A percentile compares a stretch with the other conserved stretches of the same genome.
Conservation (phyloP, 2,329 filamentous ascomycete genomes). For the Colletotrichum phormii region DNA sequence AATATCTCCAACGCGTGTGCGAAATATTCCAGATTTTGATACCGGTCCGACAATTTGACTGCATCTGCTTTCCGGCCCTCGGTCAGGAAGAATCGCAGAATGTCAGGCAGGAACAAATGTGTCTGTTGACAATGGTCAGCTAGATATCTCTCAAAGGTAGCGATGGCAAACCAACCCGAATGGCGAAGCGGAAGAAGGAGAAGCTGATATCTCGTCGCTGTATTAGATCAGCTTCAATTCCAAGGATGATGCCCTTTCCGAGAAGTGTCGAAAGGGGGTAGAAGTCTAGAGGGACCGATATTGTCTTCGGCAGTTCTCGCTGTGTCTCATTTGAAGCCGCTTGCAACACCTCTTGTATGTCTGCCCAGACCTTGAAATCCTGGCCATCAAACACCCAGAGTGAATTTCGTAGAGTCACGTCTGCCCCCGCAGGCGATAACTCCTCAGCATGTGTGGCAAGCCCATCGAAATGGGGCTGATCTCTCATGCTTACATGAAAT, state of each 20-base stretch:
- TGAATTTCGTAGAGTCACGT: conserved; percentile 75
- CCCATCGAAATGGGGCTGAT: conserved; percentile 69
- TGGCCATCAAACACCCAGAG: conserved; percentile 94
- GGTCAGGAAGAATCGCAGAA: conserved; percentile 83
- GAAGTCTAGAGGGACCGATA: conserved; percentile 90
- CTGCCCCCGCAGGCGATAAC: not conserved
- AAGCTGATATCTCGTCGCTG: conserved; percentile 93
- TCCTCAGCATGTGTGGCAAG: conserved; percentile 39
- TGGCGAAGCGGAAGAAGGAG: conserved; percentile 88
- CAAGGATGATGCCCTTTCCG: conserved; percentile 90
- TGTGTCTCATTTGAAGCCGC: conserved; percentile 74
- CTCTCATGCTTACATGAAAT: conserved; percentile 92
- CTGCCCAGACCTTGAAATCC: conserved; percentile 88
- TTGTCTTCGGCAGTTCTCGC: conserved; percentile 78
- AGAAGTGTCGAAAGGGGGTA: conserved; percentile 90
- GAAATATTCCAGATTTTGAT: conserved; percentile 90
- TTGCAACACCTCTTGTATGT: conserved; percentile 85
- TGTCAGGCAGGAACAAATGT: conserved; percentile 90
- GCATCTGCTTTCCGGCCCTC: conserved; percentile 84
- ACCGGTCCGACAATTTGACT: conserved; percentile 84
- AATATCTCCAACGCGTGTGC: conserved; percentile 92
- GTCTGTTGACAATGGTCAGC: conserved; percentile 65
- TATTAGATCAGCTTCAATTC: conserved; percentile 92
- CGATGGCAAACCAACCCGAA: conserved; percentile 86
- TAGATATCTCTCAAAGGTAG: conserved; percentile 88